Base-by-base conservation (phyloP, 148 eudicot species). In the Pharnaceum exiguum region DNA sequence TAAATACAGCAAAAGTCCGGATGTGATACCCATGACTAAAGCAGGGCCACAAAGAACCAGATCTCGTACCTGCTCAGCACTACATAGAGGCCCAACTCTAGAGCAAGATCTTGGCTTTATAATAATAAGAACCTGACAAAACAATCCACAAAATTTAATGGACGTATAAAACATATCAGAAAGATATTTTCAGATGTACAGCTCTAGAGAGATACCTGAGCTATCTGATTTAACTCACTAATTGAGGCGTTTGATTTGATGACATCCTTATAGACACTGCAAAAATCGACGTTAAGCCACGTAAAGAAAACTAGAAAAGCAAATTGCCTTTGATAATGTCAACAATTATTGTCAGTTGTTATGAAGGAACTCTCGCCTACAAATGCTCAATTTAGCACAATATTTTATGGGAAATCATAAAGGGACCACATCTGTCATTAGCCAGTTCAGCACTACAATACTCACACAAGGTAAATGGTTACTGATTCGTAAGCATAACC, bases 71-170 rank as follows among this genome's bases (percentile, higher is more conserved):
- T 93, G 99, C 57, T 93, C 89, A 60, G 89, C 78, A 71, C 69
- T 88, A 63, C 96, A 93, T 26, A 93, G 60, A 68, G 96, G 99
- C 61, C 95, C 91, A 36, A 88, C 82, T 45, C 91, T 95, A 51
- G 58, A 68, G 63, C 89, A 74, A 23, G 96, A 73, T 73, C 83
- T 93, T 68, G 99, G 99, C 77, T 76, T 85, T 63, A 93, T 69
- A 40, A 83, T 74, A 64, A 93, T 79, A 33, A 90, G 82, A 60
- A 93, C 89, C 99, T 93, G 79, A 42, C 15, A 51, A 15, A 21
- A 29, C 4, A 13, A 51, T 52, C 29, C 23, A 32, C 22, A 32
- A 21, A 30, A 53, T 35, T 11, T 21, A 42, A 66, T 2, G 30
- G 5, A 24, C 39, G 11, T 16, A n/a, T 19, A 9, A 38, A 18